Evolutionary conservation across 257 asterid genomes (phyloP).

Genomic region (Nicotiana paniculata): DNA sequence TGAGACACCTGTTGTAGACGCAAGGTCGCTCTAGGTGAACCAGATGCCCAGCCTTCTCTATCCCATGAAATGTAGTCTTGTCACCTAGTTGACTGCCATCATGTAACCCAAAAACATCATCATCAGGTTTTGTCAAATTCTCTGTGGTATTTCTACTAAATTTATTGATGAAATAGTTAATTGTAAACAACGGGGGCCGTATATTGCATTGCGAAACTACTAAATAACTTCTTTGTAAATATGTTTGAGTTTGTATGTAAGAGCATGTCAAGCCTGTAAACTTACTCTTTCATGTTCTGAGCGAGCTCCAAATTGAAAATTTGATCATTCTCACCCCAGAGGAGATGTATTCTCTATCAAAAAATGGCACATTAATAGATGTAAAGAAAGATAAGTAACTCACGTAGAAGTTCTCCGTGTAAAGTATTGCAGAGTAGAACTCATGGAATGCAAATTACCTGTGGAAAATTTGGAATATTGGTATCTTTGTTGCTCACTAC

Average conservation of each 20-base stretch:
- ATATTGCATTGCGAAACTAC: background rate
- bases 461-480: constrained; percentile 45
- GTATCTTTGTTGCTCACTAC: constrained; percentile 69
- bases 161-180: background rate
- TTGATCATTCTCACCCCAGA: constrained; percentile 92
- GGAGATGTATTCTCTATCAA: constrained; percentile 65
- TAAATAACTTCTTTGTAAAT: background rate
- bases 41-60: constrained; percentile 76
- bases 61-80: constrained; percentile 43
- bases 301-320: constrained; percentile 72
- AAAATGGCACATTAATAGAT: too few species aligned
- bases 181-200: background rate
- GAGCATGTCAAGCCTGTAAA: constrained; percentile 9
- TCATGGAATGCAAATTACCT: constrained; percentile 27
- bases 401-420: background rate
- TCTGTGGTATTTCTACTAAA: background rate
- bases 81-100: constrained; percentile 62
- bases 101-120: constrained; percentile 1
- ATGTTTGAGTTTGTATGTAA: background rate
- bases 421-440: background rate
- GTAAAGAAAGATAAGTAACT: too few species aligned
- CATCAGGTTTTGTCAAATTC: constrained; percentile 1
- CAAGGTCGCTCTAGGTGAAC: constrained; percentile 89
- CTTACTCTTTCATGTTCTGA: constrained; percentile 70
- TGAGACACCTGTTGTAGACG: constrained; percentile 57